Conservation (phyloP, 441 rosid species). For the Corymbia calophylla region DNA sequence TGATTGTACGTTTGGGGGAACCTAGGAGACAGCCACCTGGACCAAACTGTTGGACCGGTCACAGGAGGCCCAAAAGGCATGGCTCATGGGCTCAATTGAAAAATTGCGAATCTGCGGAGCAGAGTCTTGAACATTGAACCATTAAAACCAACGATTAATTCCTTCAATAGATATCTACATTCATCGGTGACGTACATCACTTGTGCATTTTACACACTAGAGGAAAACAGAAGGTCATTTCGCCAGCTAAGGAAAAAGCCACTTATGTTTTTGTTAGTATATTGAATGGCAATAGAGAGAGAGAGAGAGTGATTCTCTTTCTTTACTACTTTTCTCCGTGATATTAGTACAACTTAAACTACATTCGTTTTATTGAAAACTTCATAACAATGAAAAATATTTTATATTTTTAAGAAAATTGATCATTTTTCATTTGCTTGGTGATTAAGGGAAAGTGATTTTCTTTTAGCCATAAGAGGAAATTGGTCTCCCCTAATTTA, state of each 20-base stretch:
- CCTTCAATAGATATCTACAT: neutral
- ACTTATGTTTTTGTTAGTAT: neutral
- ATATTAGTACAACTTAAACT: neutral
- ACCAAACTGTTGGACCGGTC: neutral
- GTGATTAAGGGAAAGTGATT: neutral
- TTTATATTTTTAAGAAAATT: neutral
- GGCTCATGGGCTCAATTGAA: neutral
- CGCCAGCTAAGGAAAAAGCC: neutral
- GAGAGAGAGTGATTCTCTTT: neutral
- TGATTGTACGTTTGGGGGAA: neutral
- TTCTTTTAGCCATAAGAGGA: neutral
- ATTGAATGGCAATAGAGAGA: neutral
- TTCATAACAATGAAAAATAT: fast-evolving
- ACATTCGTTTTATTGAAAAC: neutral
- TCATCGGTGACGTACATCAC: neutral
- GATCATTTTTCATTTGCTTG: neutral
- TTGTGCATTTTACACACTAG: neutral
- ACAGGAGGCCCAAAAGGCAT: neutral
- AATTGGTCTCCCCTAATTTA: no score
- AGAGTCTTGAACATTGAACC: neutral
- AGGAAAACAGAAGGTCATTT: no score
- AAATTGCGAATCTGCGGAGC: neutral
- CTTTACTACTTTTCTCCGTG: neutral
- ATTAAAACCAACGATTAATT: neutral
- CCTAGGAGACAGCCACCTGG: neutral